These are phyloP conservation scores for Vachellia collinsii DNA, from an alignment of 306 rosid genomes.

Conservation along the genomic window DNA sequence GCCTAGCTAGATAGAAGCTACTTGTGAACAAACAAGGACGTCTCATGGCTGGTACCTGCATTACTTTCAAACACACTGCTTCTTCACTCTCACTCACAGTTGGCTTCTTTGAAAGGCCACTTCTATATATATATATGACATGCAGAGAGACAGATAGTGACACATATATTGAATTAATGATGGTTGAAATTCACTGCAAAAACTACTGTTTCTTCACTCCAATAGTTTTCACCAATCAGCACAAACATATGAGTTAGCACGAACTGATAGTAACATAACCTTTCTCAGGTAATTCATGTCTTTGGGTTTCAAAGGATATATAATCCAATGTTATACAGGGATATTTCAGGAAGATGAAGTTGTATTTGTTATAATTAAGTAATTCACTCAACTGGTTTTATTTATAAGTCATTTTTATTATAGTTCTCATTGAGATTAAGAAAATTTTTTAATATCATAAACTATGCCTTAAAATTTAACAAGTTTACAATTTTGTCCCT, in stretches of 20 bases:
- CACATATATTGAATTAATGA: background rate
- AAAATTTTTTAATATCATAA: too few relatives aligned
- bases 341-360: too few relatives aligned
- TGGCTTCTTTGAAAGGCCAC: conserved; percentile 37
- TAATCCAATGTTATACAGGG: too few relatives aligned
- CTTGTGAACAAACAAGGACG: conserved; percentile 8
- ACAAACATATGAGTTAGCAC: too few relatives aligned
- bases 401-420: too few relatives aligned
- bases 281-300: background rate
- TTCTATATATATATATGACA: background rate
- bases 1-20: background rate
- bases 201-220: too few relatives aligned
- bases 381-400: too few relatives aligned
- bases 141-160: background rate
- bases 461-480: too few relatives aligned
- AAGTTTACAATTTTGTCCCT: too few relatives aligned
- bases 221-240: too few relatives aligned
- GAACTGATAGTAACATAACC: background rate
- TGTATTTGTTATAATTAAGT: too few relatives aligned
- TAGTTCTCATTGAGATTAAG: too few relatives aligned
- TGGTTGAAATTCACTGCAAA: background rate
- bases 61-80: background rate
- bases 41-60: background rate
- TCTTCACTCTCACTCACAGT: conserved; percentile 17
- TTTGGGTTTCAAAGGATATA: background rate